Evolutionary conservation across 176 grass and related monocot genomes (phyloP).

Genomic region (Ampelocalamus luodianensis): DNA sequence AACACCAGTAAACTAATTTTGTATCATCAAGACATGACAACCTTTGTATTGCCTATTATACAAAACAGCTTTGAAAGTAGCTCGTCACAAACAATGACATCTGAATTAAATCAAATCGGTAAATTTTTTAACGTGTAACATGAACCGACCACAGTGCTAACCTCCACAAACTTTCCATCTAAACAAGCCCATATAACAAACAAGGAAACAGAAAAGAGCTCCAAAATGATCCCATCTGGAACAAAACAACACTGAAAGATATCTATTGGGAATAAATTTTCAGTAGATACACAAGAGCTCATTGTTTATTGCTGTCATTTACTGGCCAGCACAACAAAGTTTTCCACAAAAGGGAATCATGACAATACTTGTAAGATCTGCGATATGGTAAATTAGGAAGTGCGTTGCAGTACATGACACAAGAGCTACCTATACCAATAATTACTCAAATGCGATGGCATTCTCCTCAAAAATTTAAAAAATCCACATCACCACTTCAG

Average conservation of each 20-base stretch:
- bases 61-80: neutral
- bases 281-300: neutral
- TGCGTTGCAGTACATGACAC: neutral
- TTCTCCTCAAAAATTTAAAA: neutral
- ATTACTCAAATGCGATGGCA: neutral
- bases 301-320: neutral
- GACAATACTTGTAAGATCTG: neutral
- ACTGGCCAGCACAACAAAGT: neutral
- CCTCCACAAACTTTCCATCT: neutral
- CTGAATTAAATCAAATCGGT: neutral
- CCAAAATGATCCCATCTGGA: neutral
- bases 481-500: neutral
- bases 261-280: neutral
- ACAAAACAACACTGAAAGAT: neutral
- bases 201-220: conserved; percentile 6
- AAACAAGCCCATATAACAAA: conserved; percentile 8
- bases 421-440: neutral
- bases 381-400: neutral
- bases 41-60: neutral
- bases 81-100: conserved; percentile 19
- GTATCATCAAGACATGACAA: neutral
- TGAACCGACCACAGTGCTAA: neutral
- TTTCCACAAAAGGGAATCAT: neutral
- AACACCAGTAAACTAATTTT: neutral
- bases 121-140: neutral